Evolutionary conservation across 257 asterid genomes (phyloP).

Genomic region (Rhazya stricta): DNA sequence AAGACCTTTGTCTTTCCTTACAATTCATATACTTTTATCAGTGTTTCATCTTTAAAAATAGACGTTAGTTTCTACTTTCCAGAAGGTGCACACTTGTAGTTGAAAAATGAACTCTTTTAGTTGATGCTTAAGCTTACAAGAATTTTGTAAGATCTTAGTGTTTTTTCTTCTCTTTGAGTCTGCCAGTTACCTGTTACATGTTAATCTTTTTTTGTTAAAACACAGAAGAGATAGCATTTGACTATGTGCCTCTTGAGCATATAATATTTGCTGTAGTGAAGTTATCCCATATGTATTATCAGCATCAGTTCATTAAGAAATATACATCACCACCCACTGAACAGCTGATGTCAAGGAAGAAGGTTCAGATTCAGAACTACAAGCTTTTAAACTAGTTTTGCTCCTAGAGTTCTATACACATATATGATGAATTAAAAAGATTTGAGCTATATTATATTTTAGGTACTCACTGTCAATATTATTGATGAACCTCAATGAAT

Average conservation of each 20-base stretch:
- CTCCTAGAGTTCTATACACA: too few species aligned
- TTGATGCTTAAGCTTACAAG: neutral
- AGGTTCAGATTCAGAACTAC: neutral
- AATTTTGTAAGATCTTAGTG: neutral
- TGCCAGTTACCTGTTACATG: neutral
- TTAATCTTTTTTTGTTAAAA: neutral
- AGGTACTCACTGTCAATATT: too few species aligned
- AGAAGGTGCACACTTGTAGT: neutral
- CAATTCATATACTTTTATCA: neutral
- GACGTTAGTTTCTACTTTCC: neutral
- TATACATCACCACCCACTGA: neutral
- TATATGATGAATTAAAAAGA: too few species aligned
- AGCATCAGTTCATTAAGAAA: neutral
- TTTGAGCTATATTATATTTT: neutral
- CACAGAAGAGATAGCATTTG: neutral
- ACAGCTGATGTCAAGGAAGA: neutral
- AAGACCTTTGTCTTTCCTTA: neutral
- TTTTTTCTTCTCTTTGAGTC: neutral
- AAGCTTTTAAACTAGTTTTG: neutral
- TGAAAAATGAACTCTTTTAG: neutral
- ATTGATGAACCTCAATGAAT: neutral
- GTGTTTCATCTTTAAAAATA: neutral
- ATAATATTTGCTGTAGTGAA: neutral
- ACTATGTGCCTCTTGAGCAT: neutral
- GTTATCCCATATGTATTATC: neutral